A percentile compares a stretch with the other conserved stretches of the same genome.
Conservation (phyloP, 2,329 filamentous ascomycete species). For the Colletotrichum sp. region DNA sequence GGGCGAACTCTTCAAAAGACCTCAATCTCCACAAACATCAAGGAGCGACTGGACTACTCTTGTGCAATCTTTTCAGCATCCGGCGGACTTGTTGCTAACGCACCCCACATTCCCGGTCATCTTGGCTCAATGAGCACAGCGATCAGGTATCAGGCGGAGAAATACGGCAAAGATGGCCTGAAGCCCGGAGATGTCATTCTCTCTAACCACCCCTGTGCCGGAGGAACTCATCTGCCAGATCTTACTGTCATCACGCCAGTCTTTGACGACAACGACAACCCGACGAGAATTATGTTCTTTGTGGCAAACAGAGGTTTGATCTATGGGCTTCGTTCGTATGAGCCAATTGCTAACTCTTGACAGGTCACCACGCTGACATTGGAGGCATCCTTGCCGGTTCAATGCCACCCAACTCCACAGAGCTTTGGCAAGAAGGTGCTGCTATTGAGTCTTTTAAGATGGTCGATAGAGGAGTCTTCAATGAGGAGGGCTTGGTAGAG, state of each 20-base stretch:
- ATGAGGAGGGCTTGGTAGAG: conserved; percentile 73
- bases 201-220: conserved; percentile 48
- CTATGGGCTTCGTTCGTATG: conserved; percentile 22
- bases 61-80: conserved; percentile 78
- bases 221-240: conserved; percentile 43
- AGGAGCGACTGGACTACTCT: conserved; percentile 79
- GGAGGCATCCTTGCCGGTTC: conserved; percentile 82
- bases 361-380: conserved; percentile 48
- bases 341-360: conserved; percentile 25
- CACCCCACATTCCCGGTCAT: conserved; percentile 78
- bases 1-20: conserved; percentile 78
- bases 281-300: background rate
- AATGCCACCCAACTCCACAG: conserved; percentile 78
- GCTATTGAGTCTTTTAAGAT: conserved; percentile 72
- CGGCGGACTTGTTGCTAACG: conserved; percentile 75
- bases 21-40: conserved; percentile 77
- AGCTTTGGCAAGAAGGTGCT: conserved; percentile 69
- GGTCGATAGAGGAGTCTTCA: conserved; percentile 77
- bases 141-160: conserved; percentile 65
- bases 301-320: background rate
- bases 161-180: conserved; percentile 73
- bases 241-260: conserved; percentile 46
- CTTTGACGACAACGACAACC: conserved; percentile 30
- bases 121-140: conserved; percentile 81
- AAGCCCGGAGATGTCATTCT: conserved; percentile 78